Percentiles rank a stretch among this genome's conserved stretches.
Evolutionary conservation across 2,329 filamentous ascomycete species (phyloP).

Genomic region (Xenoacremonium recifei): DNA sequence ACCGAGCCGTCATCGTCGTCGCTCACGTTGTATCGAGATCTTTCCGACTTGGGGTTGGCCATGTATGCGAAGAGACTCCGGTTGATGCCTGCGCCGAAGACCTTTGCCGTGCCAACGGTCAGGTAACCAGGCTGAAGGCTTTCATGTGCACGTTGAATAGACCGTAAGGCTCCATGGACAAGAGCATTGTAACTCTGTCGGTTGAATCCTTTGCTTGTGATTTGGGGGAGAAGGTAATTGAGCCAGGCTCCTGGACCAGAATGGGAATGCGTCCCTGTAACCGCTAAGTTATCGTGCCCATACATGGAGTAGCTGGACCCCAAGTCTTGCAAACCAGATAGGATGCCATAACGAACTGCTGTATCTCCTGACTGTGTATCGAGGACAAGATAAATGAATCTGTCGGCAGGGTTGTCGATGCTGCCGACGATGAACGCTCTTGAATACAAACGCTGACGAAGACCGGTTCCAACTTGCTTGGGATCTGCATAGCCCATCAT

Average conservation of each 20-base stretch:
- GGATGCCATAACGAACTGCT: constrained; percentile 77
- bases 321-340: constrained; percentile 66
- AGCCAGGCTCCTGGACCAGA: constrained; percentile 87
- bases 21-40: constrained; percentile 57
- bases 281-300: constrained; percentile 75
- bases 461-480: constrained; percentile 75
- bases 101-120: constrained; percentile 58
- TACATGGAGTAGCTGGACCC: constrained; percentile 71
- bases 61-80: constrained; percentile 82
- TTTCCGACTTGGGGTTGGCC: constrained; percentile 74
- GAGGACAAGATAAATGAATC: constrained; percentile 84
- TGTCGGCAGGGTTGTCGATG: constrained; percentile 59
- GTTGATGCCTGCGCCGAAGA: constrained; percentile 76
- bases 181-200: constrained; percentile 84
- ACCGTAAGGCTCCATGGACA: constrained; percentile 77
- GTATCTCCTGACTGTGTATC: constrained; percentile 86
- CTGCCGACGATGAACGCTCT: constrained; percentile 84
- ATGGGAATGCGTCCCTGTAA: constrained; percentile 89
- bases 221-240: constrained; percentile 87
- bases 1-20: constrained; percentile 41
- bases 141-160: constrained; percentile 77
- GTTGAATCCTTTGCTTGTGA: constrained; percentile 83
- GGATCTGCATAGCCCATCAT: constrained; percentile 86
- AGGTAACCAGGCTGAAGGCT: constrained; percentile 56
- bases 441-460: constrained; percentile 82